Percentiles rank a stretch among this genome's conserved stretches.
Evolutionary conservation across 2,329 filamentous ascomycete species (phyloP).

Genomic region (Pseudopithomyces maydicus): DNA sequence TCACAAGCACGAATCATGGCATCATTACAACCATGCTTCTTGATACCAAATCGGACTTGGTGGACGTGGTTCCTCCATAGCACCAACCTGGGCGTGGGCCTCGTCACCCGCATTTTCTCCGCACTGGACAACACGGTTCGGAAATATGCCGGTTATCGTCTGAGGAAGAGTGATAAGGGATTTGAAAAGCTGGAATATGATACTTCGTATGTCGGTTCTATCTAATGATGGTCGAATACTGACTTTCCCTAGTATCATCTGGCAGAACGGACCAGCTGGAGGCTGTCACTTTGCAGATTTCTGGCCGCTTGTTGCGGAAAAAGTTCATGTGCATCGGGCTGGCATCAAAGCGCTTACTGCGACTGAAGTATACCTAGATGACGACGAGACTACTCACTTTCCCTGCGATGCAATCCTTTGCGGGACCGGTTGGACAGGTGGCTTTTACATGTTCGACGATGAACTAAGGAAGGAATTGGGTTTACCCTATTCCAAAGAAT

Average conservation of each 20-base stretch:
- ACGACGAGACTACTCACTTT: no score
- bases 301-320: slow-evolving; percentile 24
- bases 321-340: slow-evolving; percentile 28
- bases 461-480: slow-evolving; percentile 6
- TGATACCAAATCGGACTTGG: no score
- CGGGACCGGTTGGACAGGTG: slow-evolving; percentile 30
- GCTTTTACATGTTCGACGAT: slow-evolving; percentile 14
- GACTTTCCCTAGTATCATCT: slow-evolving; percentile 15
- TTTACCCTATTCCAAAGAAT: slow-evolving; percentile 8
- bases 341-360: no score
- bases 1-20: slow-evolving; percentile 1
- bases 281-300: slow-evolving; percentile 29
- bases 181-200: slow-evolving; percentile 25
- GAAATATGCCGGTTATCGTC: neutral
- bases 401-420: no score
- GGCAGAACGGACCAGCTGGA: slow-evolving; percentile 30
- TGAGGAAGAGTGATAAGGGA: slow-evolving; percentile 2
- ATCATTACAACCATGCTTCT: neutral
- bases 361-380: no score
- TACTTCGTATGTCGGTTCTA: slow-evolving; percentile 9
- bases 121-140: neutral
- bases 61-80: neutral
- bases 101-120: neutral
- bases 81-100: neutral
- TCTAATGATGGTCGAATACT: no score